phyloP scores from a whole-genome alignment of 1,284 basidiomycete genomes.

The Mrakiaceae sp. region DNA sequence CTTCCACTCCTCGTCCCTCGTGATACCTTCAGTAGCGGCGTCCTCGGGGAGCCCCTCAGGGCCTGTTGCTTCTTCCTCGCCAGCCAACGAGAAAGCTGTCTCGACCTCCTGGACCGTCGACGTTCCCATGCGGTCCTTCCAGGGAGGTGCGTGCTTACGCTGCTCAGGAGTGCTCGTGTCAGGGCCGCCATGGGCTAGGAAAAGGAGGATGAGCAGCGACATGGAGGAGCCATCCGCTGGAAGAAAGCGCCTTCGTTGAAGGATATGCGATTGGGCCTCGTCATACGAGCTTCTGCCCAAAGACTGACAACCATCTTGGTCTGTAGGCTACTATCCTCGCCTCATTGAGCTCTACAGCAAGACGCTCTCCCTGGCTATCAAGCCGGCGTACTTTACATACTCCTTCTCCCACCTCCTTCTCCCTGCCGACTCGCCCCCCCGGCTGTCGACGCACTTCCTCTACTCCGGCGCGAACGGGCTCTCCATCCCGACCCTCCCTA shows the following conservation, averaged over 20 bases:
- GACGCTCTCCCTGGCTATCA: conserved; percentile 45
- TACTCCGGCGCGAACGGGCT: conserved; percentile 54
- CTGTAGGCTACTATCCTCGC: conserved; percentile 54
- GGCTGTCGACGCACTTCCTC: conserved; percentile 41
- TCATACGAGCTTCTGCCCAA: too few relatives aligned
- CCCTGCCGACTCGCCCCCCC: conserved; percentile 15
- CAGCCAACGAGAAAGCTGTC: conserved; percentile 49
- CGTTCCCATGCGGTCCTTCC: conserved; percentile 67
- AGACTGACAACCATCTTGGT: neutral
- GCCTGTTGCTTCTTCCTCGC: too few relatives aligned
- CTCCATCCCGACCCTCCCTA: conserved; percentile 37
- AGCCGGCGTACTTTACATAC: conserved; percentile 49
- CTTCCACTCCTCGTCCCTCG: conserved; percentile 29
- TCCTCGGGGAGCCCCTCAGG: too few relatives aligned
- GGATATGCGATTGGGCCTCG: too few relatives aligned
- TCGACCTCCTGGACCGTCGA: conserved; percentile 44
- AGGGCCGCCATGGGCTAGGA: too few relatives aligned
- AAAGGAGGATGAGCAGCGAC: too few relatives aligned
- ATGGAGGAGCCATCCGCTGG: too few relatives aligned
- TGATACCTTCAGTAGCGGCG: conserved; percentile 18
- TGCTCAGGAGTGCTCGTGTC: neutral
- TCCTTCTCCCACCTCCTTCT: conserved; percentile 48
- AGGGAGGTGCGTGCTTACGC: conserved; percentile 46
- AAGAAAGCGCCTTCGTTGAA: too few relatives aligned
- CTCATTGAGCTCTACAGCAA: conserved; percentile 50